These are phyloP conservation scores for Penicillium parvum DNA, from an alignment of 495 filamentous ascomycete species.

Conservation along the genomic window DNA sequence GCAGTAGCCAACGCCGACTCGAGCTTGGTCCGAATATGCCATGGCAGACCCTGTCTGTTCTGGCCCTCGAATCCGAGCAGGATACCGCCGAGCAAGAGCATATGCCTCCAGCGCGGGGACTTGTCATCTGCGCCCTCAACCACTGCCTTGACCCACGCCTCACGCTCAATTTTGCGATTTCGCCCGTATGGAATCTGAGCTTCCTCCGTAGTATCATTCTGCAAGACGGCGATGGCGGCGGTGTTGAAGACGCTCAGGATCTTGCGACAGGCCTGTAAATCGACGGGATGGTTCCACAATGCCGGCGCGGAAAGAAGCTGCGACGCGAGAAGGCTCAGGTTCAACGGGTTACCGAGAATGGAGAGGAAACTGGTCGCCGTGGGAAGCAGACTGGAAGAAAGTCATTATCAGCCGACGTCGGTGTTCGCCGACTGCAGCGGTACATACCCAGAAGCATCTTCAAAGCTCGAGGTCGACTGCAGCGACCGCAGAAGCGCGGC, in stretches of 20 bases:
- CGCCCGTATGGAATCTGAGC: constrained; percentile 35
- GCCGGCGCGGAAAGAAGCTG: constrained; percentile 82
- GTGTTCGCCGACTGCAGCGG: not conserved
- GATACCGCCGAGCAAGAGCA: constrained; percentile 74
- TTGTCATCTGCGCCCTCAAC: constrained; percentile 79
- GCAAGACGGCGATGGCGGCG: constrained; percentile 63
- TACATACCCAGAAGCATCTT: constrained; percentile 55
- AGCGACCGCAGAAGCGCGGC: constrained; percentile 50
- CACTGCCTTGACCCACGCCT: constrained; percentile 81
- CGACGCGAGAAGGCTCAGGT: constrained; percentile 84
- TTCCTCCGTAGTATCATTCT: constrained; percentile 46
- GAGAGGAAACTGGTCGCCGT: constrained; percentile 80
- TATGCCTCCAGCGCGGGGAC: constrained; percentile 83
- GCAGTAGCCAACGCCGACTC: constrained; percentile 76
- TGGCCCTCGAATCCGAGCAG: constrained; percentile 75
- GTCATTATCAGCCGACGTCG: constrained; percentile 10
- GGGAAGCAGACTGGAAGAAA: constrained; percentile 58
- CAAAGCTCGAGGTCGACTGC: constrained; percentile 41
- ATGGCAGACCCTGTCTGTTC: constrained; percentile 58
- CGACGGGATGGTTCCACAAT: constrained; percentile 74
- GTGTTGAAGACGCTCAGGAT: constrained; percentile 86
- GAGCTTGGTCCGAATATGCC: constrained; percentile 61
- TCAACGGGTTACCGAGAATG: constrained; percentile 82
- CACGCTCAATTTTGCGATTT: constrained; percentile 49
- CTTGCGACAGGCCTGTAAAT: constrained; percentile 66